Percentiles rank a stretch among this genome's conserved stretches.
phyloP scores from a whole-genome alignment of 1,139 yeast species.

The Debaryomycetaceae sp. region DNA sequence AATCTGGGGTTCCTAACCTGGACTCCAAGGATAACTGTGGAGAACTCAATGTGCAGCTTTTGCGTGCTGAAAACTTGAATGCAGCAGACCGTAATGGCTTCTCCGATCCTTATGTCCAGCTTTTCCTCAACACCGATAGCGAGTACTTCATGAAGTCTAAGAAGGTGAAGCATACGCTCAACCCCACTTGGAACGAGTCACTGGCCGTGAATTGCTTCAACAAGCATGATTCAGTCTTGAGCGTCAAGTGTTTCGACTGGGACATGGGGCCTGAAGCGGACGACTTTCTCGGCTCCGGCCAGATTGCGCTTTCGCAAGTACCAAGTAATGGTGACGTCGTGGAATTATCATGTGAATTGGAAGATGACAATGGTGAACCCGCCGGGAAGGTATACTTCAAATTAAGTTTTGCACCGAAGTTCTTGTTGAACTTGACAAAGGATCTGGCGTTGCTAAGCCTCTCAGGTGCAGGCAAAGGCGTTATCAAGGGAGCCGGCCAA shows the following conservation, averaged over 20 bases:
- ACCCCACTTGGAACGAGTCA: slow-evolving; percentile 78
- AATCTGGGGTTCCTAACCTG: slow-evolving; percentile 52
- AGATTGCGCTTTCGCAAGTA: slow-evolving; percentile 47
- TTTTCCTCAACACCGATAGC: slow-evolving; percentile 51
- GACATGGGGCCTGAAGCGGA: slow-evolving; percentile 82
- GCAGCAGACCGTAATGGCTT: slow-evolving; percentile 85
- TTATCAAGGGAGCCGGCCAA: slow-evolving; percentile 34
- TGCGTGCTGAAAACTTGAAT: slow-evolving; percentile 59
- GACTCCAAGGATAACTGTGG: slow-evolving; percentile 78
- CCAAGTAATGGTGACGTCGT: slow-evolving; percentile 42
- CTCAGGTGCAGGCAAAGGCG: slow-evolving; percentile 19
- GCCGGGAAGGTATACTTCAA: slow-evolving; percentile 57
- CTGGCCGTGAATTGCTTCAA: slow-evolving; percentile 42
- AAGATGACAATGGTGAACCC: slow-evolving; percentile 41
- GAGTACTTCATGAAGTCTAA: slow-evolving; percentile 61
- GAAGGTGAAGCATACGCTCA: slow-evolving; percentile 72
- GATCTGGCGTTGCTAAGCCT: slow-evolving; percentile 28
- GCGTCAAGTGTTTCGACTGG: slow-evolving; percentile 70
- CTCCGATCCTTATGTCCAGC: slow-evolving; percentile 80
- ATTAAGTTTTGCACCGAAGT: slow-evolving; percentile 59
- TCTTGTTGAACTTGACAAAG: slow-evolving; percentile 40
- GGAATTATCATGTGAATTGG: slow-evolving; percentile 45
- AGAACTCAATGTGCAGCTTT: slow-evolving; percentile 47
- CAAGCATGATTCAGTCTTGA: slow-evolving; percentile 50
- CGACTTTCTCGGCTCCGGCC: slow-evolving; percentile 68